Base-by-base conservation (phyloP, 73 alveolate genomes). In the Paramecium sexaurelia region DNA sequence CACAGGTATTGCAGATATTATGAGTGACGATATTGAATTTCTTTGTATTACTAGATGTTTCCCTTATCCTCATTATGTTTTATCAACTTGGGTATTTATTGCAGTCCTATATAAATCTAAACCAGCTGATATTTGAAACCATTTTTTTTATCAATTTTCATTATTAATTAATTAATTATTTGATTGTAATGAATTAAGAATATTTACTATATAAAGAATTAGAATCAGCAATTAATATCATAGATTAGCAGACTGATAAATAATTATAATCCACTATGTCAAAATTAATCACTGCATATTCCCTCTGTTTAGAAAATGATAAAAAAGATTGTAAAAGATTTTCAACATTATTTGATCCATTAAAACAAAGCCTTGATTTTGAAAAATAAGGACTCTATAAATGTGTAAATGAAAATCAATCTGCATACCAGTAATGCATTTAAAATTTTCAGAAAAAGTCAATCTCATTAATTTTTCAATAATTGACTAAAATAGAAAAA, bases 1-100 rank as follows among this genome's bases (percentile, higher is more conserved):
- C 47, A 98, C 99, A 6, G 98, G 97, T 73, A 94, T 97, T 26
- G 99, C 97, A 69, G 94, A 95, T 91, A 96, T 98, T 51, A 96
- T 94, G 66, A 98, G 95, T 68, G 97, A 95, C 43, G 95, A 97
- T 67, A 95, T 95, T 69, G 99, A 97, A 92, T 97, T 96, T 75
- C 75, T 95, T 47, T 85, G 98, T 84, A 95, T 97, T 22, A 97
- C 96, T 20, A 92, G 93, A 73, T 98, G 98, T 26, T 95, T 93
- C 66, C 97, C 98, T 1, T 97, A 97, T 92, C 98, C 99, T 47
- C 94, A 96, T 66, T 96, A 89, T 55, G 96, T 98, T 15, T 86
- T 94, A 37, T 98, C 99, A 22, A 99, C 97, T 27, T 98, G 99
- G 99, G 96, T 98, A 66, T 98, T 95, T 94, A 90, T 97, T 29